These are phyloP conservation scores for Fusarium clavum DNA, from an alignment of 2,329 filamentous ascomycete genomes.

Conservation along the genomic window DNA sequence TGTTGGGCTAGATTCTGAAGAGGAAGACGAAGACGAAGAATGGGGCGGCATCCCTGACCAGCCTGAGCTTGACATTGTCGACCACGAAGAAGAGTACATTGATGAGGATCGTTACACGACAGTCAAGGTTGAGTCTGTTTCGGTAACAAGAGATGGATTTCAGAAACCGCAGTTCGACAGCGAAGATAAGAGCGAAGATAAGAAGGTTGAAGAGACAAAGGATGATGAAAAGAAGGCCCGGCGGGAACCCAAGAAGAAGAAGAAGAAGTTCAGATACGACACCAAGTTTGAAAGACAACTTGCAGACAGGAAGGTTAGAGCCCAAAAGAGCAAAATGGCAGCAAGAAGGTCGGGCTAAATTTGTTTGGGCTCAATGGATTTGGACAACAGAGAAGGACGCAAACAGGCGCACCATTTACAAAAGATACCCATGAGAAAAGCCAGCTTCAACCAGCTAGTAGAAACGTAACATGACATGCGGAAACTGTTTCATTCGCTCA, in stretches of 20 bases:
- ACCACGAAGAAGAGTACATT: constrained; percentile 92
- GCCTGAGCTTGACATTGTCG: constrained; percentile 64
- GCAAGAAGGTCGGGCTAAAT: constrained; percentile 18
- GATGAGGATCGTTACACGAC: constrained; percentile 97
- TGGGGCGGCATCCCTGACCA: constrained; percentile 75
- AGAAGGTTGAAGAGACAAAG: constrained; percentile 45
- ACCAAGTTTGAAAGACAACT: constrained; percentile 85
- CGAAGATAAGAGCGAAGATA: constrained; percentile 53
- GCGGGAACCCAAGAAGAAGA: constrained; percentile 77
- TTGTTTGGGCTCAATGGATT: constrained; percentile 13
- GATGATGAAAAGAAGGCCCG: constrained; percentile 48
- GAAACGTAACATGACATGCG: constrained; percentile 50
- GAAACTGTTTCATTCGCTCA: constrained; percentile 47
- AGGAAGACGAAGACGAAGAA: constrained; percentile 61
- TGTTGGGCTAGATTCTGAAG: constrained; percentile 56
- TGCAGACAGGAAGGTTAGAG: constrained; percentile 75
- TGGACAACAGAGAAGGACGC: constrained; percentile 32
- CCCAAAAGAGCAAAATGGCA: constrained; percentile 59
- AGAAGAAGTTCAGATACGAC: constrained; percentile 94
- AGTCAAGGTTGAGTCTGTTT: constrained; percentile 91
- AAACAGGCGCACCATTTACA: constrained; percentile 39
- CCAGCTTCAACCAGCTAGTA: constrained; percentile 48
- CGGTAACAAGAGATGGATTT: constrained; percentile 79
- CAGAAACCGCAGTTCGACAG: constrained; percentile 61
- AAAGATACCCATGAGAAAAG: constrained; percentile 50